A percentile compares a stretch with the other conserved stretches of the same genome.
Evolutionary conservation across 164 flowering plant genomes (phyloP).

Genomic region (Berberis vulgaris): DNA sequence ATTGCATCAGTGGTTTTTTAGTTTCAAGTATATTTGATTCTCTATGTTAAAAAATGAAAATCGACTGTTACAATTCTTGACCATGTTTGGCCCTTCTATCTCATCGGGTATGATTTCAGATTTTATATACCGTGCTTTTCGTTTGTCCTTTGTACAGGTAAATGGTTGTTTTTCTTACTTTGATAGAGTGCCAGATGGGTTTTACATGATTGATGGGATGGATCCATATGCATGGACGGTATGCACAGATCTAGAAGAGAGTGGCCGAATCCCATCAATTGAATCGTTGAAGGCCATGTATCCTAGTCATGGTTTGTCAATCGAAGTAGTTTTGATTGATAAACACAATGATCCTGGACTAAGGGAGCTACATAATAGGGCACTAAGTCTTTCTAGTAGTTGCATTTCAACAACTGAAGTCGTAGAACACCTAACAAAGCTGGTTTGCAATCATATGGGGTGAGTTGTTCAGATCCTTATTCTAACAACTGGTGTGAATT

Average conservation of each 20-base stretch:
- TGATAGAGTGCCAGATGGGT: constrained; percentile 89
- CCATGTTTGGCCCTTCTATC: too few species aligned
- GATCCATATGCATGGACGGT: constrained; percentile 89
- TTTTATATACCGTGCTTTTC: neutral
- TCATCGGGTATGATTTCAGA: too few species aligned
- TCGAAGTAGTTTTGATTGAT: constrained; percentile 79
- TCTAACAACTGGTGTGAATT: neutral
- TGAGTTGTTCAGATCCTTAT: constrained; percentile 27
- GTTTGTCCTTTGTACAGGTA: constrained; percentile 41
- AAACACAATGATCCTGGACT: constrained; percentile 61
- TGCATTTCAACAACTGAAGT: constrained; percentile 68
- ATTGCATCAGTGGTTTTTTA: too few species aligned
- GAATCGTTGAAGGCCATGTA: constrained; percentile 65
- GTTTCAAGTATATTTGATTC: too few species aligned
- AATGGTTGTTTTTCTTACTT: constrained; percentile 88
- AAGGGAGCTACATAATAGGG: constrained; percentile 65
- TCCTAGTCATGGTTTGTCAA: constrained; percentile 38
- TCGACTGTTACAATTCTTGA: too few species aligned
- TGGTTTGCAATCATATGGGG: constrained; percentile 85
- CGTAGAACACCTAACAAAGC: constrained; percentile 83
- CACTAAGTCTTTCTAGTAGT: constrained; percentile 37
- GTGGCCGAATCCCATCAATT: constrained; percentile 83
- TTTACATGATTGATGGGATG: constrained; percentile 79
- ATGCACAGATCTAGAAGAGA: constrained; percentile 73
- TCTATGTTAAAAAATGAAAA: too few species aligned